Evolutionary conservation across 371 early-diverging fungal species (phyloP).

Genomic region (Mortierella sp.): DNA sequence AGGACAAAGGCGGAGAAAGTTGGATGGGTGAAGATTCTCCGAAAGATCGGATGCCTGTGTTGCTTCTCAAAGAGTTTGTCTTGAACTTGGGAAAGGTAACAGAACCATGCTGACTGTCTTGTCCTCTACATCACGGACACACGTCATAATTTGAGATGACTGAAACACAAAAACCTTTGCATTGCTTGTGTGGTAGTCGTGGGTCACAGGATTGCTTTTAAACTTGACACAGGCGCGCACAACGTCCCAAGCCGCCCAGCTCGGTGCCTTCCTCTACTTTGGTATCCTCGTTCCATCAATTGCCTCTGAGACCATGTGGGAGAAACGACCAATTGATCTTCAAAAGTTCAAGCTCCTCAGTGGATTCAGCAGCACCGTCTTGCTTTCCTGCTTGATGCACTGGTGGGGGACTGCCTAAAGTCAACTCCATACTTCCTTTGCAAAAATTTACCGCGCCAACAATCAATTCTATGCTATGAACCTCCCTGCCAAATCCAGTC

Average conservation of each 20-base stretch:
- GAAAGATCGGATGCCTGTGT: conserved; percentile 12
- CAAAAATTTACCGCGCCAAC: background rate
- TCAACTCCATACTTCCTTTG: background rate
- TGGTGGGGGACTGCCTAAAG: conserved; percentile 56
- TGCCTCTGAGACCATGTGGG: conserved; percentile 51
- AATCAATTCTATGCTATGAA: background rate
- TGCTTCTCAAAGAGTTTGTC: conserved; percentile 41
- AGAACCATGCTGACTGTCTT: background rate
- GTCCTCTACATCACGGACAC: too few species aligned
- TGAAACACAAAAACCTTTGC: background rate
- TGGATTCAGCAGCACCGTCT: conserved; percentile 42
- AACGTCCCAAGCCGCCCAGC: conserved; percentile 46
- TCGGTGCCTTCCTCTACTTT: conserved; percentile 49
- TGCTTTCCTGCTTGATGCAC: conserved; percentile 41
- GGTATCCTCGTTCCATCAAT: conserved; percentile 37
- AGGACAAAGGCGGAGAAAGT: conserved; percentile 45
- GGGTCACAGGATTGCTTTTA: conserved; percentile 47
- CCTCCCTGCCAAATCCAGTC: too few species aligned
- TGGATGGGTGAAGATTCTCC: conserved; percentile 13
- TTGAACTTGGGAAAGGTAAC: conserved; percentile 44
- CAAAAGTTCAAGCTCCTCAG: conserved; percentile 55
- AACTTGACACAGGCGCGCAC: conserved; percentile 54
- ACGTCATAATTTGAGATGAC: background rate
- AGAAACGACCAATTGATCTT: conserved; percentile 46
- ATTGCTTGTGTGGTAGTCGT: conserved; percentile 14